Evolutionary conservation across 1,284 basidiomycete species (phyloP).

Genomic region (Singerocomus inundabilis): DNA sequence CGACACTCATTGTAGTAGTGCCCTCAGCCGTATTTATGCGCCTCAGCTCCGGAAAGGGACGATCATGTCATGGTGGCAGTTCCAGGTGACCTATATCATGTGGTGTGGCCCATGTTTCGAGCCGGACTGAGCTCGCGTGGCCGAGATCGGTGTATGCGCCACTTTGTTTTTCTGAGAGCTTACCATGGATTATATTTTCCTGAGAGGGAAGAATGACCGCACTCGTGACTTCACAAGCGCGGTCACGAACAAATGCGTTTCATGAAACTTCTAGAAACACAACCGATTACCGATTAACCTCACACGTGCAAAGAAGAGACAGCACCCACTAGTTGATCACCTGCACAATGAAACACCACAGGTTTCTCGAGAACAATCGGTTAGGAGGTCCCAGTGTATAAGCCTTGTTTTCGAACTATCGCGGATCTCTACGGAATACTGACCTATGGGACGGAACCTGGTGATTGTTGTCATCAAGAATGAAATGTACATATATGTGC

Average conservation of each 20-base stretch:
- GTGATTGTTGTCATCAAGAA: background rate
- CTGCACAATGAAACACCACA: background rate
- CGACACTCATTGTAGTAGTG: background rate
- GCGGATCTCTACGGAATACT: background rate
- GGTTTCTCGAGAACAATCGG: background rate
- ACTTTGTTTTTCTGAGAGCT: background rate
- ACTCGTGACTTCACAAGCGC: background rate
- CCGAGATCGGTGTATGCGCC: background rate
- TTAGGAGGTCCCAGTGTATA: background rate
- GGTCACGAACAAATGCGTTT: background rate
- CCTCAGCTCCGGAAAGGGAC: no score
- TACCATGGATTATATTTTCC: background rate
- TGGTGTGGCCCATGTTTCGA: background rate
- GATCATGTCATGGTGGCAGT: background rate
- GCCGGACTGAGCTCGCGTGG: background rate
- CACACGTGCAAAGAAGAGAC: background rate
- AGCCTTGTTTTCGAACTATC: constrained; percentile 2
- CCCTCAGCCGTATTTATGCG: constrained; percentile 15
- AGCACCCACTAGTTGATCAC: background rate
- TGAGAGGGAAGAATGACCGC: background rate
- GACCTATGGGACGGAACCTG: background rate
- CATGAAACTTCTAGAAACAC: background rate
- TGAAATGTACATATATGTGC: background rate
- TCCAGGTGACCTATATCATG: background rate
- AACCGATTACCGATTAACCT: no score